Conservation (phyloP, 257 asterid genomes). For the Solanum piurae region DNA sequence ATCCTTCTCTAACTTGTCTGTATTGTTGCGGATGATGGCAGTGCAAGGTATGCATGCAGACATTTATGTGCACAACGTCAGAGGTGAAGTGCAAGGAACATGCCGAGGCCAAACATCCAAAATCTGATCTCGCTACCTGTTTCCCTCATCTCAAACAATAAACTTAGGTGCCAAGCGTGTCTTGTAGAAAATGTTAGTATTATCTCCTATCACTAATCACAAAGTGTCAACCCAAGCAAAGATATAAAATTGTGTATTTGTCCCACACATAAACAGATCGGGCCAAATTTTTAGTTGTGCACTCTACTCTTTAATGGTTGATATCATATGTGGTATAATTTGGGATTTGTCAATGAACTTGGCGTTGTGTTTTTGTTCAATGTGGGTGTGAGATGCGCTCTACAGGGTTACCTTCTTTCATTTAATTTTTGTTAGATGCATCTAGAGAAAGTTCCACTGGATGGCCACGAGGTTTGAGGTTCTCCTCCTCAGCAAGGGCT, state of each 20-base stretch:
- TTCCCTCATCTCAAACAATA: conserved; percentile 71
- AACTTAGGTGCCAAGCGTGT: not conserved
- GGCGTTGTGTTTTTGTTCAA: not conserved
- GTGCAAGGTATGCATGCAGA: conserved; percentile 89
- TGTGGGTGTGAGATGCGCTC: not conserved
- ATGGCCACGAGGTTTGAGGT: not conserved
- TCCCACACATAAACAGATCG: not conserved
- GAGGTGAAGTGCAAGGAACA: conserved; percentile 96
- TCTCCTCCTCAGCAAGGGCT: not conserved
- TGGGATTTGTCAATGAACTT: not conserved
- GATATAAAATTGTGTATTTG: not conserved
- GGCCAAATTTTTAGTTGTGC: not conserved
- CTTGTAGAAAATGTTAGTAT: not conserved
- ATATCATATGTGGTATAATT: not conserved
- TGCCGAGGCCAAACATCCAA: conserved; percentile 92
- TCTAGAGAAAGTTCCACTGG: not conserved
- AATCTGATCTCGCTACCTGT: conserved; percentile 44
- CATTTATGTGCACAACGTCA: conserved; percentile 85
- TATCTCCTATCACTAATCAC: not conserved
- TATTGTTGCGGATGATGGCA: conserved; percentile 16
- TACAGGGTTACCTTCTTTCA: not conserved
- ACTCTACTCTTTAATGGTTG: not conserved
- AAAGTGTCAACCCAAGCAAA: not conserved
- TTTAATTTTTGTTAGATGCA: not conserved
- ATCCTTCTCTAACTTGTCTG: not conserved